Percentiles rank a stretch among this genome's conserved stretches.
Evolutionary conservation across 441 rosid genomes (phyloP).

Genomic region (Brassica hybrid): DNA sequence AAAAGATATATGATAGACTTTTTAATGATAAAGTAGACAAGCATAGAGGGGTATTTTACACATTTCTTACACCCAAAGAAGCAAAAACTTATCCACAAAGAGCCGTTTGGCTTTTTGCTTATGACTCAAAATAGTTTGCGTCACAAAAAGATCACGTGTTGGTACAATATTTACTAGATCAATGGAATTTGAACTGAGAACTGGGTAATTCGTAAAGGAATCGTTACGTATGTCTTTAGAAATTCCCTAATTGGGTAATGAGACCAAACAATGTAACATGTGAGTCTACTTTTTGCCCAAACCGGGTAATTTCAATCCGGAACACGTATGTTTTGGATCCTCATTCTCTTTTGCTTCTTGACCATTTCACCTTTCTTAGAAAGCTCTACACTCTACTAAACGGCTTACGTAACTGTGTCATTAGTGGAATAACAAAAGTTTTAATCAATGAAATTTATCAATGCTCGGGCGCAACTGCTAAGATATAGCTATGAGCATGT

Average conservation of each 20-base stretch:
- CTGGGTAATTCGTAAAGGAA: not conserved
- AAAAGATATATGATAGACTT: not conserved
- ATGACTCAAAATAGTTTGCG: slow-evolving; percentile 9
- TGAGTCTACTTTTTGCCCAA: not conserved
- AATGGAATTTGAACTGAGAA: not conserved
- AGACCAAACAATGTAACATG: slow-evolving; percentile 20
- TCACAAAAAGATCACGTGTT: slow-evolving; percentile 14
- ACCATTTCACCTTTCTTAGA: slow-evolving; percentile 19
- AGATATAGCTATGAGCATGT: not conserved
- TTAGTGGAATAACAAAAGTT: not conserved
- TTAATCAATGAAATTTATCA: not conserved
- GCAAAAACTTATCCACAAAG: slow-evolving; percentile 35
- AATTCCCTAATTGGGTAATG: slow-evolving; percentile 10
- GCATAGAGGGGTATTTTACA: not conserved
- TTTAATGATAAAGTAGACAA: not conserved
- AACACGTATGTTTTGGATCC: slow-evolving; percentile 15
- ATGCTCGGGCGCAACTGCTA: not conserved
- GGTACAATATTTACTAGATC: slow-evolving; percentile 29
- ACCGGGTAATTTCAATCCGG: not conserved
- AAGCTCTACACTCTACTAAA: not conserved
- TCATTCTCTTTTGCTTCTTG: slow-evolving; percentile 15
- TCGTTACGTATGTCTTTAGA: too few species aligned
- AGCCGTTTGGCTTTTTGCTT: slow-evolving; percentile 31
- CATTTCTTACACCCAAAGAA: not conserved
- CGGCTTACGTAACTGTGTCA: not conserved